A percentile compares a stretch with the other conserved stretches of the same genome.
These are phyloP conservation scores for Pontederia crassipes DNA, from an alignment of 176 grass and related monocot species.

Conservation along the genomic window DNA sequence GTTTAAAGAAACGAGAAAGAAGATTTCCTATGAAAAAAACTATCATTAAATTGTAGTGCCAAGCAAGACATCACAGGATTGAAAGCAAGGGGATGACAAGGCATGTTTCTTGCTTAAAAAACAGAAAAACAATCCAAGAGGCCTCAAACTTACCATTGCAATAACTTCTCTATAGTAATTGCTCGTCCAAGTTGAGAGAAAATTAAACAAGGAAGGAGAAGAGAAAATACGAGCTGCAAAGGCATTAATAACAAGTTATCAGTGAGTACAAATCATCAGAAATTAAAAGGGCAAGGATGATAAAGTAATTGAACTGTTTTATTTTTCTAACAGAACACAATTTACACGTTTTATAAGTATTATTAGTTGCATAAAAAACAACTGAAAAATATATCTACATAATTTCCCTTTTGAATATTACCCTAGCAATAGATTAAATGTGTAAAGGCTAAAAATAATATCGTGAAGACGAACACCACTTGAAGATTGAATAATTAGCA, in stretches of 20 bases:
- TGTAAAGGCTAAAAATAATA: too few relatives aligned
- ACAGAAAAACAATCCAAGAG: background rate
- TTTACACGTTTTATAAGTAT: background rate
- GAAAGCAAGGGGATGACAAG: too few relatives aligned
- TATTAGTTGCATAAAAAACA: too few relatives aligned
- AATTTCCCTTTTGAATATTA: too few relatives aligned
- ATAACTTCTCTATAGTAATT: conserved; percentile 67
- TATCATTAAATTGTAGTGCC: too few relatives aligned
- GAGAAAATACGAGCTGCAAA: conserved; percentile 95
- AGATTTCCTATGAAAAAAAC: too few relatives aligned
- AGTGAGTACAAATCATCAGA: background rate
- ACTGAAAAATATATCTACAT: too few relatives aligned
- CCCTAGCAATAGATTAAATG: too few relatives aligned
- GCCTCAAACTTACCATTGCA: conserved; percentile 52
- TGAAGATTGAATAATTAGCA: too few relatives aligned
- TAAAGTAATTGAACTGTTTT: background rate
- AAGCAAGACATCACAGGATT: too few relatives aligned
- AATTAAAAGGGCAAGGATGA: background rate
- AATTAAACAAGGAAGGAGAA: conserved; percentile 94
- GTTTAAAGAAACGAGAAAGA: too few relatives aligned
- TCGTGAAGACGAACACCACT: too few relatives aligned
- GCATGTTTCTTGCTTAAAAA: background rate
- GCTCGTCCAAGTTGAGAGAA: conserved; percentile 90
- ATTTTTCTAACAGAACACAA: background rate
- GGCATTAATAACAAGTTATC: conserved; percentile 18